Conservation (phyloP, 148 eudicot genomes). For the Heliamphora exappendiculata region DNA sequence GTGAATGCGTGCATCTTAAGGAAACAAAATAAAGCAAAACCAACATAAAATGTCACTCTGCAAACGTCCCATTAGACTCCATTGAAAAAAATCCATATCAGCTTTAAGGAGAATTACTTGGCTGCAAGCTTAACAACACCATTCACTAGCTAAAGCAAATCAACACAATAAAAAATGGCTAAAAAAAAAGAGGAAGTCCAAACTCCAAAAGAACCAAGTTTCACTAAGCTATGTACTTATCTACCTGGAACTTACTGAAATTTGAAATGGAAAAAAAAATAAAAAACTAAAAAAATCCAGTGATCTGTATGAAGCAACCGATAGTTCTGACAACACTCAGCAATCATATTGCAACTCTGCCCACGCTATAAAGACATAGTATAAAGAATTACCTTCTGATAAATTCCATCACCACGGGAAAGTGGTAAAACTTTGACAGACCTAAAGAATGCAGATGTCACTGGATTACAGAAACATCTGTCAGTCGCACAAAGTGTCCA, state of each 20-base stretch:
- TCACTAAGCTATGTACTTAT: not conserved
- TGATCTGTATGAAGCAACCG: not conserved
- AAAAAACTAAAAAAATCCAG: too few species aligned
- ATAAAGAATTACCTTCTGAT: slow-evolving; percentile 62
- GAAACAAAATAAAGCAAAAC: not conserved
- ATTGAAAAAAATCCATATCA: not conserved
- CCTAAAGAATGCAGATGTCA: slow-evolving; percentile 82
- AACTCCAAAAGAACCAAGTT: not conserved
- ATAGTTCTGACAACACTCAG: not conserved
- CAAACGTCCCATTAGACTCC: not conserved
- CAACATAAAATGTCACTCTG: not conserved
- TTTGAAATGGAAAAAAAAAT: not conserved
- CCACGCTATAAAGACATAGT: not conserved
- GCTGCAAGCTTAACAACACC: not conserved
- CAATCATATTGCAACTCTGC: not conserved
- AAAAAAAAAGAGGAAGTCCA: not conserved
- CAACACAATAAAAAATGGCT: not conserved
- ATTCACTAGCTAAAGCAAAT: not conserved
- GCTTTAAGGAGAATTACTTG: not conserved
- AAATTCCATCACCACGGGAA: slow-evolving; percentile 88
- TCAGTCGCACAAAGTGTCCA: slow-evolving; percentile 96
- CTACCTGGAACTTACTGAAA: not conserved
- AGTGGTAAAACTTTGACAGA: slow-evolving; percentile 84
- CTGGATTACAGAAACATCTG: slow-evolving; percentile 78
- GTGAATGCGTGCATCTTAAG: not conserved